These are phyloP conservation scores for Leucosporidium yakuticum DNA, from an alignment of 768 basidiomycete genomes.

Conservation along the genomic window DNA sequence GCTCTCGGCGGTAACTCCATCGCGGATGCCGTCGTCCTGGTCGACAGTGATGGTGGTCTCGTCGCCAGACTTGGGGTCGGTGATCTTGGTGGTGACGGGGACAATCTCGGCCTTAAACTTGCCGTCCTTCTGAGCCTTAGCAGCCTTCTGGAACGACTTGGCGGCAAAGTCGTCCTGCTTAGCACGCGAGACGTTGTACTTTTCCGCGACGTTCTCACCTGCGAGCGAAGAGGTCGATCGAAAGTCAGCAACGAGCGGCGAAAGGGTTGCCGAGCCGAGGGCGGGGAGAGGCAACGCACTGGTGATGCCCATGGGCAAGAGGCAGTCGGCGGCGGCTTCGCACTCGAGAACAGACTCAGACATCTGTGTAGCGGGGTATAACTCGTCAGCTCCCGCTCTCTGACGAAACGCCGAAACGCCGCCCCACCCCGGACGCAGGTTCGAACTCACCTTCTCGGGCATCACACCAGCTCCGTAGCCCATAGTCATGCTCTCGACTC, in stretches of 20 bases:
- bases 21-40: constrained; percentile 38
- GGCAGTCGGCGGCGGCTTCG: constrained; percentile 51
- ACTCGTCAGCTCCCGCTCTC: too few relatives aligned
- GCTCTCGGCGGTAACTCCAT: constrained; percentile 65
- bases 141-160: constrained; percentile 76
- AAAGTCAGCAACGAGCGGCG: constrained; percentile 4
- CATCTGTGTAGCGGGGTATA: constrained; percentile 11
- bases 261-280: neutral
- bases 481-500: constrained; percentile 48
- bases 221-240: constrained; percentile 51
- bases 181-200: constrained; percentile 59
- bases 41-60: constrained; percentile 43
- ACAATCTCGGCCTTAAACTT: constrained; percentile 83
- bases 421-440: neutral
- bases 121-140: constrained; percentile 57
- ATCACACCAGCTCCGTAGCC: constrained; percentile 47
- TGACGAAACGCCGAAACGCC: too few relatives aligned
- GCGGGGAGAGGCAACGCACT: constrained; percentile 53
- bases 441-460: constrained; percentile 42
- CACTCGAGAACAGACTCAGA: constrained; percentile 58
- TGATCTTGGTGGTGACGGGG: constrained; percentile 60
- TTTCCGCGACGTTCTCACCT: constrained; percentile 49
- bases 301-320: constrained; percentile 64
- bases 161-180: constrained; percentile 86
- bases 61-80: constrained; percentile 53